Evolutionary conservation across 2,329 filamentous ascomycete genomes (phyloP).

Genomic region (Cadophora sp.): DNA sequence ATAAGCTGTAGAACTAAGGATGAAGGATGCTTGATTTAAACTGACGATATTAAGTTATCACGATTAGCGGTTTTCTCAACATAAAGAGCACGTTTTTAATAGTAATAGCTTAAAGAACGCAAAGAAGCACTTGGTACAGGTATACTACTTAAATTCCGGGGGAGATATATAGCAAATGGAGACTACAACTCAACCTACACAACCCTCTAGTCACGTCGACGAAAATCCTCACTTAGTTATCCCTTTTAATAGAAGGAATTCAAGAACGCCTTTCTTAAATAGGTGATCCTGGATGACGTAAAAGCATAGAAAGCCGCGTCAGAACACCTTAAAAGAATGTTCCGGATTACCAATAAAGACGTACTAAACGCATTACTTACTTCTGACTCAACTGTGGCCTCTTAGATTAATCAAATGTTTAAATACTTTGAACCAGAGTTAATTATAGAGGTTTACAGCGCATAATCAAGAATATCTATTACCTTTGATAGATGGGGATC

Average conservation of each 20-base stretch:
- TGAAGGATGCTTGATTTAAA: not conserved
- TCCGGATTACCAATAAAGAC: not conserved
- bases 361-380: not conserved
- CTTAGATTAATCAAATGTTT: not conserved
- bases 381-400: not conserved
- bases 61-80: not conserved
- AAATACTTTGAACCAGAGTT: not conserved
- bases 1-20: not conserved
- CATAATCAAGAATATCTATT: not conserved
- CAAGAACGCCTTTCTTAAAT: not conserved
- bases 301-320: not conserved
- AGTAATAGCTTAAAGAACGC: not conserved
- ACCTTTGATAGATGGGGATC: not conserved
- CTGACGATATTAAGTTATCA: not conserved
- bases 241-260: not conserved
- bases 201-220: not conserved
- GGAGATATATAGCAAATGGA: not conserved
- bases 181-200: not conserved
- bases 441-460: not conserved
- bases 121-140: not conserved
- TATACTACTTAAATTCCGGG: not conserved
- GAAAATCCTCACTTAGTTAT: not conserved
- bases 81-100: not conserved
- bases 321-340: not conserved
- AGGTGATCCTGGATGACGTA: not conserved